A percentile compares a stretch with the other conserved stretches of the same genome.
Evolutionary conservation across 2,329 filamentous ascomycete species (phyloP).

Genomic region (Stagonosporopsis rhizophila): DNA sequence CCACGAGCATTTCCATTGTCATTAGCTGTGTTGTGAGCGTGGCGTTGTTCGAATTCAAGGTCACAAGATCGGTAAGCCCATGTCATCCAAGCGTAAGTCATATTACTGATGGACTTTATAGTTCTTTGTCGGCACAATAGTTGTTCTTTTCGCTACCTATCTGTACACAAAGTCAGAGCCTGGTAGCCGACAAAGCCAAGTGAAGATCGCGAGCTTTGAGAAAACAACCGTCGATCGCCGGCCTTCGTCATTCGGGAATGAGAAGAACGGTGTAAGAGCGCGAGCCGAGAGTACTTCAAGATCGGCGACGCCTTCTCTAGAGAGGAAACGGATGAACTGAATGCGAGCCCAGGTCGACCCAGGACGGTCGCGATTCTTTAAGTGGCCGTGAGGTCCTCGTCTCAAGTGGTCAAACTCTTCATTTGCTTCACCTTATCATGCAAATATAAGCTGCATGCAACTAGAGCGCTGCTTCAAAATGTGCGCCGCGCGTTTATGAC

Average conservation of each 20-base stretch:
- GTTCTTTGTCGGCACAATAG: conserved; percentile 80
- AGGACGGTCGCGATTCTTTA: too few relatives aligned
- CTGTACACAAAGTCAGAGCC: conserved; percentile 77
- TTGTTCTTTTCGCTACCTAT: conserved; percentile 84
- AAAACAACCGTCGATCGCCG: conserved; percentile 68
- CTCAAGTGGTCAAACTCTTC: too few relatives aligned
- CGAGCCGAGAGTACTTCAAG: conserved; percentile 22
- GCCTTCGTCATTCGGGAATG: conserved; percentile 30
- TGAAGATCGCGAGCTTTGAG: conserved; percentile 76
- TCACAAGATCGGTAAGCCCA: conserved; percentile 58
- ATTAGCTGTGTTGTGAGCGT: conserved; percentile 86
- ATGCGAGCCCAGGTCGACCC: not conserved
- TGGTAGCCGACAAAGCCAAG: conserved; percentile 61
- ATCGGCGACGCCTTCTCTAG: conserved; percentile 34
- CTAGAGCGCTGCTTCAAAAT: not conserved
- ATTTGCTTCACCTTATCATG: not conserved
- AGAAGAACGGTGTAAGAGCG: conserved; percentile 16
- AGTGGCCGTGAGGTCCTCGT: too few relatives aligned
- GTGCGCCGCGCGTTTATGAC: not conserved
- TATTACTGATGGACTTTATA: conserved; percentile 49
- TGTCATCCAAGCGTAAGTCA: conserved; percentile 3
- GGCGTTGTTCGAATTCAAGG: conserved; percentile 80
- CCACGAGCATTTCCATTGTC: conserved; percentile 89
- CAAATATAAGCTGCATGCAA: not conserved
- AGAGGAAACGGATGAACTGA: conserved; percentile 39